Conservation (phyloP, 306 rosid genomes). For the Glycine tomentella region DNA sequence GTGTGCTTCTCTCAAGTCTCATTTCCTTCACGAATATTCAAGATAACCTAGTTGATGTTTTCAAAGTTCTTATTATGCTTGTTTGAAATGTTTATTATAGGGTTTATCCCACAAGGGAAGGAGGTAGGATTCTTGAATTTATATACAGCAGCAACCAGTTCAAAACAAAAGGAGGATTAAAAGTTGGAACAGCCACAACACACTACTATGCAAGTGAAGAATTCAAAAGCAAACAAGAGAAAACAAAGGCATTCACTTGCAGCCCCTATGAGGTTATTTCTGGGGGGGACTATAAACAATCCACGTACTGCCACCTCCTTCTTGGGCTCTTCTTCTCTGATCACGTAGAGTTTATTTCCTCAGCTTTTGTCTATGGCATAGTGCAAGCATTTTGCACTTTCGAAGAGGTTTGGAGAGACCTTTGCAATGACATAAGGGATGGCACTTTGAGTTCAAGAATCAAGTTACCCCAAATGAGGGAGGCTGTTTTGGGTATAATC, state of each 20-base stretch:
- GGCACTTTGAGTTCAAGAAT: constrained; percentile 64
- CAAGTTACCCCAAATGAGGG: constrained; percentile 55
- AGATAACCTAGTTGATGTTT: neutral
- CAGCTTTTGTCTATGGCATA: constrained; percentile 79
- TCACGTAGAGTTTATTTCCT: constrained; percentile 76
- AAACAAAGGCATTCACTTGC: constrained; percentile 76
- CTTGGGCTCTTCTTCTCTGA: constrained; percentile 78
- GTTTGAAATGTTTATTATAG: constrained; percentile 31
- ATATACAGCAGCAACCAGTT: constrained; percentile 84
- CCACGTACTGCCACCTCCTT: constrained; percentile 91
- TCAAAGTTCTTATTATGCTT: too few relatives aligned
- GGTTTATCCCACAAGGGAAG: constrained; percentile 78
- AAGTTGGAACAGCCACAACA: constrained; percentile 87
- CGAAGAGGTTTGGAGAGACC: constrained; percentile 75
- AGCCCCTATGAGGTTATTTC: constrained; percentile 88
- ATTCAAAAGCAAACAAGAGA: constrained; percentile 80
- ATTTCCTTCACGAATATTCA: neutral
- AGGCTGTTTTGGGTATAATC: constrained; percentile 59
- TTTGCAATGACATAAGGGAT: constrained; percentile 64
- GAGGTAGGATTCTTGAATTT: constrained; percentile 80
- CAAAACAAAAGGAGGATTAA: constrained; percentile 81
- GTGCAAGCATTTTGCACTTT: constrained; percentile 72
- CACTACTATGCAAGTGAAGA: constrained; percentile 85
- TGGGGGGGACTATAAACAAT: constrained; percentile 74
- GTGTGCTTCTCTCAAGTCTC: constrained; percentile 43